Base-by-base conservation (phyloP, 2,329 filamentous ascomycete genomes). In the Colletotrichum eleusines region DNA sequence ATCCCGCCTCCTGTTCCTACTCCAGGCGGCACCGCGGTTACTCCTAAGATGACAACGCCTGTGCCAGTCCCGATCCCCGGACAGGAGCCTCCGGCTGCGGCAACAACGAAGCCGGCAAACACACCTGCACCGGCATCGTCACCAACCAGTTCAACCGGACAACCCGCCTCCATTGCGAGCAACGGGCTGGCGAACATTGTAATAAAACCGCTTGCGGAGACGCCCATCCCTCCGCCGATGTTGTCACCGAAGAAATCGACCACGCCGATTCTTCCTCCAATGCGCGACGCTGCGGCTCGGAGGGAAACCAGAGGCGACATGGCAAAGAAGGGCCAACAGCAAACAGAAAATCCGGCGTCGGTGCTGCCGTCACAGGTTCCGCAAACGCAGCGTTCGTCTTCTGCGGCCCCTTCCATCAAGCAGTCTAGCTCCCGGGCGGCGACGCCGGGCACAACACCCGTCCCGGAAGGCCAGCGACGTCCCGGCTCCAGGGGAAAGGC, bases 401-500 rank as follows among this genome's bases (percentile, higher is more conserved):
- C 72, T 14, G 63, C 71, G 58, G 78, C 81, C 50, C 70, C 72
- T 59, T 66, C 75, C 44, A 74, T 73, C 53, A 78, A 76, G 57
- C 79, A 77, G 64, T 77, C 78, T 1, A 73, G 77, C 0, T 83
- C 81, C 1, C 77, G 81, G 2, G 77, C 76, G 5, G 77, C 77
- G 5, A 83, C 81, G 1, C 80, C 81, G 11, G 74, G 76, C 33
- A 75, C 83, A 28, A 81, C 81, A 8, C 80, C 82, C 20, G 80
- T 76, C 28, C 78, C 79, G 23, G 85, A 87, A 64, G 74, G 77
- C 2, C 75, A 77, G 48, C 84, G 86, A 42, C 84, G 86, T 42
- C 86, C 87, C 2, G 77, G 80, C 40, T 89, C 87, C 53, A 82
- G 86, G 77, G 86, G 86, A 50, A 87, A 88, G 75, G 83, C 84